Base-by-base conservation (phyloP, 306 rosid genomes). In the Quercus aquifolioides region DNA sequence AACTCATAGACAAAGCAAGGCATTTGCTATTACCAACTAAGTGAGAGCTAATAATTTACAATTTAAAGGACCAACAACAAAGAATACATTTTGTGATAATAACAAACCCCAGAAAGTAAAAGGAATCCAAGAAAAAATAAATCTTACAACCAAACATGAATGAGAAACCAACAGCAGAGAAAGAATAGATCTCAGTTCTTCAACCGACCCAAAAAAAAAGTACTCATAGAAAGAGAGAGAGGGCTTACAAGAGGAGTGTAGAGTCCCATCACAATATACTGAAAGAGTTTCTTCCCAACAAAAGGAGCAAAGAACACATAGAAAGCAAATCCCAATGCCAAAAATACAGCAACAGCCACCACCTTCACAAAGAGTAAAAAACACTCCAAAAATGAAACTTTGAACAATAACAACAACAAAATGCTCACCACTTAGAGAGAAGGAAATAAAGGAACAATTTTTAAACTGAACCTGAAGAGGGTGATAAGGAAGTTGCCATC, bases 251-350 rank as follows among this genome's bases (percentile, higher is more conserved):
- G 88, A 75, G 99, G 99, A 69, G 99, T 91, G 89, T 95, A 95
- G 71, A 93, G 89, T 41, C 97, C 99, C 87, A 88, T 89, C 64
- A 82, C 90, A 83, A 95, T 76, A 69, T 92, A 95, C 89, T 89
- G 99, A 69, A 88, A 90, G 78, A 79, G 76, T 90, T 87, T 95
- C 89, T 81, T 91, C 82, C 98, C 99, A 69, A 90, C 96, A 82
- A 95, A 94, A 67, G 99, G 99, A 75, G 95, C 97, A 81, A 94
- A 92, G 91, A 94, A 94, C 81, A 94, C 99, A 83, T 92, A 94
- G 88, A 90, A 94, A 63, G 99, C 99, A 82, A 94, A 94, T 57
- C 97, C 99, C 91, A 92, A 84, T 23, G 99, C 97, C 86, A 92
- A 73, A 86, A 94, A 94, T 14, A 94, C 97, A 78, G 99, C 97